A percentile compares a stretch with the other conserved stretches of the same genome.
Evolutionary conservation across 1,284 basidiomycete genomes (phyloP).

Genomic region (Macrocystidia cucumis): DNA sequence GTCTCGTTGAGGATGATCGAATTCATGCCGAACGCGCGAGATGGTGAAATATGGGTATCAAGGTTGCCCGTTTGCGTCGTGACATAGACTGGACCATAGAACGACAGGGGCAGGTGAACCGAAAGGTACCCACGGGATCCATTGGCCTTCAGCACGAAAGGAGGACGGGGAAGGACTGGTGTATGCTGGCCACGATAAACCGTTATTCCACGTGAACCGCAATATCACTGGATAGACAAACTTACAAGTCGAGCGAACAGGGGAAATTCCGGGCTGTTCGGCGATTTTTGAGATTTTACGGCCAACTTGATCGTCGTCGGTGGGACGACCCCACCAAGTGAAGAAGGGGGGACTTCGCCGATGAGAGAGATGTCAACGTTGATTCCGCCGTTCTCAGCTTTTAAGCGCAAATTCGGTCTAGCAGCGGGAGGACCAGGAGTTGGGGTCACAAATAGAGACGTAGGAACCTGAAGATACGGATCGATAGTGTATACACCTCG

Average conservation of each 20-base stretch:
- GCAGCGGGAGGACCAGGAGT: slow-evolving; percentile 9
- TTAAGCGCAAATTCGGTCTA: slow-evolving; percentile 25
- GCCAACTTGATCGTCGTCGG: slow-evolving; percentile 13
- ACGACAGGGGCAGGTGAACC: slow-evolving; percentile 14
- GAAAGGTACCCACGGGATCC: slow-evolving; percentile 13
- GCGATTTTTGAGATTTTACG: slow-evolving; percentile 11
- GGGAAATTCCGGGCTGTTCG: slow-evolving; percentile 16
- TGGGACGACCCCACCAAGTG: slow-evolving; percentile 10
- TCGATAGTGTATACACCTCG: slow-evolving; percentile 21
- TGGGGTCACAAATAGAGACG: slow-evolving; percentile 16
- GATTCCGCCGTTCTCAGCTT: slow-evolving; percentile 32
- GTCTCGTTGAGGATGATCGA: slow-evolving; percentile 15
- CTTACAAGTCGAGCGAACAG: slow-evolving; percentile 27
- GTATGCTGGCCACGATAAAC: slow-evolving; percentile 10
- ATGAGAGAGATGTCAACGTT: slow-evolving; percentile 27
- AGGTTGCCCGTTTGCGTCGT: slow-evolving; percentile 11
- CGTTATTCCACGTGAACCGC: neutral
- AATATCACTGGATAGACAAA: no score
- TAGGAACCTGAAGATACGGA: slow-evolving; percentile 22
- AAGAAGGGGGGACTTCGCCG: slow-evolving; percentile 13
- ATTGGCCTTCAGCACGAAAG: slow-evolving; percentile 11
- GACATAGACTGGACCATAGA: slow-evolving; percentile 14
- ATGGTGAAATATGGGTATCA: slow-evolving; percentile 14
- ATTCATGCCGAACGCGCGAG: slow-evolving; percentile 9
- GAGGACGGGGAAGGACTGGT: slow-evolving; percentile 10